These are phyloP conservation scores for Eucalyptus melliodora DNA, from an alignment of 345 rosid species.

Conservation along the genomic window DNA sequence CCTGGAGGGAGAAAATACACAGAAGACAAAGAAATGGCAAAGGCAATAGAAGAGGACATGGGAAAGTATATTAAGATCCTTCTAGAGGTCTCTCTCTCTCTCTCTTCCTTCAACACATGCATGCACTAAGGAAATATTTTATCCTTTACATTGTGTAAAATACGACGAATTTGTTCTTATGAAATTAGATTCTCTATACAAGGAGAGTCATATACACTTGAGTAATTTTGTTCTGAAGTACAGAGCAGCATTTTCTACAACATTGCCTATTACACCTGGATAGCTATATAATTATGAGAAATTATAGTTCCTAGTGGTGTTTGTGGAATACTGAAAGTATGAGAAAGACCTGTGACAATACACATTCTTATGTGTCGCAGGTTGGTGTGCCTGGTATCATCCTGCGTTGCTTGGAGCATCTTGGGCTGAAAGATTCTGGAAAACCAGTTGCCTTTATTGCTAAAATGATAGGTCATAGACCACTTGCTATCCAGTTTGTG, in stretches of 20 bases:
- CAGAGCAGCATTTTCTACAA: not conserved
- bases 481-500: slow-evolving; percentile 78
- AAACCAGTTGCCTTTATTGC: slow-evolving; percentile 89
- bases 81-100: slow-evolving; percentile 48
- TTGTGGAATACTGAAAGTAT: not conserved
- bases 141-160: not conserved
- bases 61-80: slow-evolving; percentile 74
- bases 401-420: slow-evolving; percentile 68
- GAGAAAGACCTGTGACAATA: not conserved
- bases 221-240: not conserved
- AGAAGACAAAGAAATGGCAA: slow-evolving; percentile 71
- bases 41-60: slow-evolving; percentile 84
- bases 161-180: not conserved
- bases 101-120: not conserved
- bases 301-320: not conserved
- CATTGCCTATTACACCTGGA: not conserved
- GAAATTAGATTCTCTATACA: not conserved
- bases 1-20: slow-evolving; percentile 65
- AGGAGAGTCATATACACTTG: not conserved
- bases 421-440: slow-evolving; percentile 73
- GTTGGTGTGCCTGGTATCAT: slow-evolving; percentile 59
- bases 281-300: not conserved
- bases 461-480: slow-evolving; percentile 69
- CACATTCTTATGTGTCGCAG: slow-evolving; percentile 13
- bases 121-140: not conserved